phyloP scores from a whole-genome alignment of 2,329 filamentous ascomycete species.

The Pyrenochaeta sp. region DNA sequence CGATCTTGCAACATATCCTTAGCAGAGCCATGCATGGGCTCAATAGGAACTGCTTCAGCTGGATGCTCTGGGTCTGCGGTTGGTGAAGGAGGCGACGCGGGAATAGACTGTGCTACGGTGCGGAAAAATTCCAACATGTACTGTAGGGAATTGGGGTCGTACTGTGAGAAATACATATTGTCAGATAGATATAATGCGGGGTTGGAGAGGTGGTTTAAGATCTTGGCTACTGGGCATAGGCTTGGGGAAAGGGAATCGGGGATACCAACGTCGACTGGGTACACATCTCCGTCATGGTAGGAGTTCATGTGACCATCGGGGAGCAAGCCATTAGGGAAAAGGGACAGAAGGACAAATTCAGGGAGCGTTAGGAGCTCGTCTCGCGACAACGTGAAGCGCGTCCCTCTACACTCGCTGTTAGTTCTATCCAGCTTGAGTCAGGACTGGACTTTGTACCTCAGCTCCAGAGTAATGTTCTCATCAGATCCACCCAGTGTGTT shows the following conservation, averaged over 20 bases:
- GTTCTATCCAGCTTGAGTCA: neutral
- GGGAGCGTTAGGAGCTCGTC: constrained; percentile 95
- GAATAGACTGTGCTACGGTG: constrained; percentile 94
- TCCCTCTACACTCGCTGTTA: constrained; percentile 69
- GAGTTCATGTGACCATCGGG: constrained; percentile 96
- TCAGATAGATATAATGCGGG: constrained; percentile 64
- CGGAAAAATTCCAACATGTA: constrained; percentile 99
- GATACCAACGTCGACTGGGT: constrained; percentile 91
- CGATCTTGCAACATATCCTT: constrained; percentile 84
- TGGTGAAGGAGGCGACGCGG: constrained; percentile 73
- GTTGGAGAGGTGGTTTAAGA: constrained; percentile 54
- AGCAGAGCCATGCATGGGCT: constrained; percentile 74
- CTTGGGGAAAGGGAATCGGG: constrained; percentile 41
- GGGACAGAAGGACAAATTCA: constrained; percentile 95
- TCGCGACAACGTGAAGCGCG: constrained; percentile 89
- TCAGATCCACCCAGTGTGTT: constrained; percentile 89
- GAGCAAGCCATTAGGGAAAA: constrained; percentile 98
- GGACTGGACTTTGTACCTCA: constrained; percentile 71
- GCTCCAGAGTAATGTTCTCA: constrained; percentile 93
- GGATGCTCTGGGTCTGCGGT: constrained; percentile 52
- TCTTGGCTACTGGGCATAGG: constrained; percentile 48
- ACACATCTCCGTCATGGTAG: constrained; percentile 90
- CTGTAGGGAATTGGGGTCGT: constrained; percentile 93
- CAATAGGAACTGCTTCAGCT: constrained; percentile 69
- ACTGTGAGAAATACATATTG: constrained; percentile 71